phyloP scores from a whole-genome alignment of 1,139 yeast species.

The Pichia sp. region DNA sequence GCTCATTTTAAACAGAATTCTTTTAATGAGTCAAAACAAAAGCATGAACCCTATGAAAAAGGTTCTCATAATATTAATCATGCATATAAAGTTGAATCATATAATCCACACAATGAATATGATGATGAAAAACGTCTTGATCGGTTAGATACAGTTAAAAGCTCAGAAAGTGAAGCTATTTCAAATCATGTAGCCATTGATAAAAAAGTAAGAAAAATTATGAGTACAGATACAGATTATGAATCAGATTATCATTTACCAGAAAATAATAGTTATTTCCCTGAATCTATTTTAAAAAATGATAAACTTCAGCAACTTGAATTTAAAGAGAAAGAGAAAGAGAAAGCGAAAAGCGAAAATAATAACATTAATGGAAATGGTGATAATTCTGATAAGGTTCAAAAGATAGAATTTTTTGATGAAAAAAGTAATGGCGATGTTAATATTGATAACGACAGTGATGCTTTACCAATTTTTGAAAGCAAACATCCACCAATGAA shows the following conservation, averaged over 20 bases:
- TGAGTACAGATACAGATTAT: conserved; percentile 9
- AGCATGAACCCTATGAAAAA: no score
- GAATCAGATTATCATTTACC: conserved; percentile 4
- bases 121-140: not conserved
- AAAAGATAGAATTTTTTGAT: not conserved
- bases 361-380: not conserved
- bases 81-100: not conserved
- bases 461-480: no score
- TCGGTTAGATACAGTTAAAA: not conserved
- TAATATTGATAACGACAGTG: no score
- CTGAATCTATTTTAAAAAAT: conserved; percentile 6
- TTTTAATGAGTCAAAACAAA: no score
- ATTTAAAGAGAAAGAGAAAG: not conserved
- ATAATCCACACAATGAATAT: not conserved
- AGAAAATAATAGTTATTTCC: not conserved
- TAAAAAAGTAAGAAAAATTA: conserved; percentile 1
- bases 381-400: not conserved
- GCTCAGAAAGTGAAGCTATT: not conserved
- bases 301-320: not conserved
- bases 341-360: not conserved
- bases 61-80: not conserved
- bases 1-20: no score
- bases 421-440: not conserved
- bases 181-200: conserved; percentile 8
- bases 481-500: not conserved